Evolutionary conservation across 1,284 basidiomycete species (phyloP), one percentile per base, ranked within the genome.

Genomic region (Sporisorium scitamineum): DNA sequence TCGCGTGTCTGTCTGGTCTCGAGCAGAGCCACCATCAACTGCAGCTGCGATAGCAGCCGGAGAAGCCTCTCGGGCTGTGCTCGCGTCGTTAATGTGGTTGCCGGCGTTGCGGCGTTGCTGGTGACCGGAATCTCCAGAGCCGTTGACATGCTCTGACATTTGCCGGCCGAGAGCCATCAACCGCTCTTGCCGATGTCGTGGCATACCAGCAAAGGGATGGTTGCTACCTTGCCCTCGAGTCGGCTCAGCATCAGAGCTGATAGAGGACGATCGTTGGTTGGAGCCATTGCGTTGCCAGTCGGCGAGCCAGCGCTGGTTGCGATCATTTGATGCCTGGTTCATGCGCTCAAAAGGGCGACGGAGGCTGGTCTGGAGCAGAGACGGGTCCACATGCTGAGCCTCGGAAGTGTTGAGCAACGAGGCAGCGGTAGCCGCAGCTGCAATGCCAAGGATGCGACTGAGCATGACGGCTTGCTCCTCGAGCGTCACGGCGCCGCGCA

Each of bases 381-480:
- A 68, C 2, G 70, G 65, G n/a, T 76, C 74, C 6, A 72, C 74
- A 11, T 66, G 60, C 20, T 75, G 66, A 13, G 76, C 55, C 8
- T 66, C 63, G 39, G 61, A 47, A 13, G 66, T 67, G 54, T 70
- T 80, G 45, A 84, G 69, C 48, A 84, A 63, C 14, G 83, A 84
- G 2, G 82, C 76, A 26, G 83, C 83, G 5, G 83, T 84, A 3
- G 82, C 83, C 24, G 83, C 82, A 9, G 83, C 73, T 9, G 83
- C 83, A 22, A 84, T 79, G 34, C 76, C 70, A 7, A 83, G 61
- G 22, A 84, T 82, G 11, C 81, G 73, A 56, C 76, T 77, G 13
- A 84, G 71, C 82, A 84, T 84, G 54, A 77, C 77, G 18, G 81
- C 82, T 63, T 84, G 83, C 53, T 84, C 83, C 42, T 81, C 81